Base-by-base conservation (phyloP, 257 asterid genomes). In the Solanum etuberosum region DNA sequence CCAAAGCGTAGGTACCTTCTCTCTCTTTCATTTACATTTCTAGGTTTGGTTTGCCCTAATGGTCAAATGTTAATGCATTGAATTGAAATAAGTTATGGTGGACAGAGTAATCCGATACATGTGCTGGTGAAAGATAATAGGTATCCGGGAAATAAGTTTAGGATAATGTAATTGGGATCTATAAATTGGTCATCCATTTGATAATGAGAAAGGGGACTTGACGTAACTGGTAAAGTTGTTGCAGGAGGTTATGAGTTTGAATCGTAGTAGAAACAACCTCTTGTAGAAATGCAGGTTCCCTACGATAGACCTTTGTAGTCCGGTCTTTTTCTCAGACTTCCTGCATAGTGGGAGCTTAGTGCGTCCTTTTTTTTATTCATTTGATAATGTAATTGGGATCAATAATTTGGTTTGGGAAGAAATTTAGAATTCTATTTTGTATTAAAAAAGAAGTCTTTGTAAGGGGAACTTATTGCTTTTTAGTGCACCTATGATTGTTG, bases 1-100 rank as follows among this genome's bases (percentile, higher is more conserved):
- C 90, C 87, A 83, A 88, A 88, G 67, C 87, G 98, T 92, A 92
- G 92, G 93, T 94, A 89, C 90, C 91, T 86, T 87, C 87, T 83
- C 61, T 67, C 68, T 76, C 83, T 77, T 40, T 74, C 82, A 37
- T 74, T 46, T 46, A 13, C 83, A 78, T 78, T 63, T n/a, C 16
- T 11, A 11, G 32, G 32, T 63, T 63, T 63, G 4, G 63, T 54
- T 54, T 61, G 32, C 15, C 32, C 31, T n/a, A 61, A 25, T 61
- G n/a, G 63, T 54, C 0, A 51, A 51, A 51, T n/a, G 31, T 4
- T 15, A 61, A 61, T 61, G 71, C n/a, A 63, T 61, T 61, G 68
- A 61, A 61, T 63, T n/a, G 71, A n/a, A 63, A n/a, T 63, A 11
- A 0, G 18, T 63, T 2, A n/a, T 2, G 2, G 18, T 65, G 9